phyloP scores from a whole-genome alignment of 345 rosid genomes.

The Aegle marmelos region DNA sequence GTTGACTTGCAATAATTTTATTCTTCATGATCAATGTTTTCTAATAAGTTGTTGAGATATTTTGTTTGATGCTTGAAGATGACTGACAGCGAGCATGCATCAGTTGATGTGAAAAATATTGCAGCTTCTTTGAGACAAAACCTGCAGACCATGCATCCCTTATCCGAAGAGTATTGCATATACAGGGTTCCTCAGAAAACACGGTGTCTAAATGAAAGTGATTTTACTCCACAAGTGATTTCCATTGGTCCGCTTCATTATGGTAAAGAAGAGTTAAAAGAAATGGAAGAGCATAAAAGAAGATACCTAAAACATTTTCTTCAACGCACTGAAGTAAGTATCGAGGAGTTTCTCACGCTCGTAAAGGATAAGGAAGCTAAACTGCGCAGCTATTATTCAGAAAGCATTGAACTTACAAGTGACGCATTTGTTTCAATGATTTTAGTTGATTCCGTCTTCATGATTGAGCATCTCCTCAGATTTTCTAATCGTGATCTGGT shows the following conservation, averaged over 20 bases:
- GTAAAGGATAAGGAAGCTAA: neutral
- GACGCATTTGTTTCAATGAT: conserved; percentile 20
- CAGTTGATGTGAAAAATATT: too few relatives aligned
- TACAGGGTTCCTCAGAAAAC: neutral
- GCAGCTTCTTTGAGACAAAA: too few relatives aligned
- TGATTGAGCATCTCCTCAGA: conserved; percentile 14
- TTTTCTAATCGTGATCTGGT: neutral
- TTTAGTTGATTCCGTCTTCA: conserved; percentile 15
- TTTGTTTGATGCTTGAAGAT: neutral
- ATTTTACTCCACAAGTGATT: neutral
- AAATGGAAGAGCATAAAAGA: conserved; percentile 20
- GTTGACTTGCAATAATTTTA: too few relatives aligned
- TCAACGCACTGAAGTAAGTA: neutral
- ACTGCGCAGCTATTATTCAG: conserved; percentile 3
- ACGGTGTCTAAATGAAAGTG: neutral
- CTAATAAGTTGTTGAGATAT: too few relatives aligned
- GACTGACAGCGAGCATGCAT: neutral
- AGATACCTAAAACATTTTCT: conserved; percentile 16
- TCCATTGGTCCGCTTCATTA: conserved; percentile 12
- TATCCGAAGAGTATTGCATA: neutral
- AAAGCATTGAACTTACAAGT: neutral
- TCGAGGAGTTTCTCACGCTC: neutral
- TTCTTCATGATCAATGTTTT: too few relatives aligned
- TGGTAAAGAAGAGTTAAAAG: neutral
- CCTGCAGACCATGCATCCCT: too few relatives aligned